These are phyloP conservation scores for Leishmania braziliensis DNA, from an alignment of 208 protist genomes.

Conservation along the genomic window DNA sequence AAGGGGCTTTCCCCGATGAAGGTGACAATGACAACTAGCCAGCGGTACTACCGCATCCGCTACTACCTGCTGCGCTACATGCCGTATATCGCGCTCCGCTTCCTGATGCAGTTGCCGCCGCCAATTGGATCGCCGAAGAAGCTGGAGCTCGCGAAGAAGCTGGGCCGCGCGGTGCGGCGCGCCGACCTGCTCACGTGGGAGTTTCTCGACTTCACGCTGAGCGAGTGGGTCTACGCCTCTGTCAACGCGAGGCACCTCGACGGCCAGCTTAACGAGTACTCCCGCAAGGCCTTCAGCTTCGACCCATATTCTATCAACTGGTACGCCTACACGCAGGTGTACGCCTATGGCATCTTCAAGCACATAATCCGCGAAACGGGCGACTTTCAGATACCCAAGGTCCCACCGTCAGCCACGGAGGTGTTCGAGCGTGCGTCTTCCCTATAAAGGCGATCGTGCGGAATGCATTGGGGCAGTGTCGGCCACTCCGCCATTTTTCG, in stretches of 20 bases:
- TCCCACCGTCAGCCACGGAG: slow-evolving; percentile 40
- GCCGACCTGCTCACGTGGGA: slow-evolving; percentile 58
- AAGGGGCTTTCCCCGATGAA: slow-evolving; percentile 40
- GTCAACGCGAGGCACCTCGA: slow-evolving; percentile 52
- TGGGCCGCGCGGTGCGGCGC: slow-evolving; percentile 61
- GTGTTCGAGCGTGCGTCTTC: slow-evolving; percentile 59
- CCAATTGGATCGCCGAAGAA: slow-evolving; percentile 59
- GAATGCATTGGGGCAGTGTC: not conserved
- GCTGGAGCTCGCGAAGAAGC: slow-evolving; percentile 41
- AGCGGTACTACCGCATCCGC: slow-evolving; percentile 40
- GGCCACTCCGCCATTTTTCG: not conserved
- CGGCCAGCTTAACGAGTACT: slow-evolving; percentile 48
- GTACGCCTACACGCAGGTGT: slow-evolving; percentile 69
- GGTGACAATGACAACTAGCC: slow-evolving; percentile 47
- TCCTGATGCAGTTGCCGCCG: slow-evolving; percentile 46
- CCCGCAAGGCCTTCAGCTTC: slow-evolving; percentile 45
- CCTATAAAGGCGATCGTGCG: slow-evolving; percentile 27
- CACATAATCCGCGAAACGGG: slow-evolving; percentile 64
- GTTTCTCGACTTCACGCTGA: slow-evolving; percentile 66
- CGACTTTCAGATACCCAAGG: slow-evolving; percentile 35
- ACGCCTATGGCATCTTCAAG: slow-evolving; percentile 75
- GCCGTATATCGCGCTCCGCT: slow-evolving; percentile 53
- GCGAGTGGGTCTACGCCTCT: slow-evolving; percentile 63
- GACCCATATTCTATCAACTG: slow-evolving; percentile 77
- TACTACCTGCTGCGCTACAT: slow-evolving; percentile 64